phyloP scores from a whole-genome alignment of 306 rosid species.

The Quercus rubra region DNA sequence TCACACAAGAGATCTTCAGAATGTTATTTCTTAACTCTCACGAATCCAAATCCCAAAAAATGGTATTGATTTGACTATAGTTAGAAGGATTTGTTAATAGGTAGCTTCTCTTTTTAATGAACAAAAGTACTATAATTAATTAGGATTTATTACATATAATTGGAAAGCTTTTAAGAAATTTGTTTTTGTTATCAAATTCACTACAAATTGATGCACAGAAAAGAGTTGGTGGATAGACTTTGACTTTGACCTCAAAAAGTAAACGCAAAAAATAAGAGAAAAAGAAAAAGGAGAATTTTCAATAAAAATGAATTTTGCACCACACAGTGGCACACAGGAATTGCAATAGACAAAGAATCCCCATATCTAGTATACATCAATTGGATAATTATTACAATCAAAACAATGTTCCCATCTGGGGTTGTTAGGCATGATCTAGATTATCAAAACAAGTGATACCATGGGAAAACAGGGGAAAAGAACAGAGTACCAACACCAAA shows the following conservation, averaged over 20 bases:
- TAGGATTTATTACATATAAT: background rate
- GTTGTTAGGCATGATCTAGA: background rate
- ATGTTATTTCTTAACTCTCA: background rate
- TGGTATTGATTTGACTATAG: background rate
- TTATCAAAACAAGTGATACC: background rate
- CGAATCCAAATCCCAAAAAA: background rate
- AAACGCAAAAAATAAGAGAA: background rate
- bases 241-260: background rate
- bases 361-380: no score
- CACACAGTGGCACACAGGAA: no score
- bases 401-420: background rate
- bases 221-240: background rate
- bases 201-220: background rate
- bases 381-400: no score
- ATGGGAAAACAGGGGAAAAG: conserved; percentile 10
- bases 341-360: no score
- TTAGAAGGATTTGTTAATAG: background rate
- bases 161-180: background rate
- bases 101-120: background rate
- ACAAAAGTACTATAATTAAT: background rate
- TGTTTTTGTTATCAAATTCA: background rate
- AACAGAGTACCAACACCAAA: conserved; percentile 1
- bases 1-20: background rate
- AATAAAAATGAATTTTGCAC: background rate
- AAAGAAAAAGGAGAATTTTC: background rate